Evolutionary conservation across 257 asterid species (phyloP).

Genomic region (Ligustrum vulgare): DNA sequence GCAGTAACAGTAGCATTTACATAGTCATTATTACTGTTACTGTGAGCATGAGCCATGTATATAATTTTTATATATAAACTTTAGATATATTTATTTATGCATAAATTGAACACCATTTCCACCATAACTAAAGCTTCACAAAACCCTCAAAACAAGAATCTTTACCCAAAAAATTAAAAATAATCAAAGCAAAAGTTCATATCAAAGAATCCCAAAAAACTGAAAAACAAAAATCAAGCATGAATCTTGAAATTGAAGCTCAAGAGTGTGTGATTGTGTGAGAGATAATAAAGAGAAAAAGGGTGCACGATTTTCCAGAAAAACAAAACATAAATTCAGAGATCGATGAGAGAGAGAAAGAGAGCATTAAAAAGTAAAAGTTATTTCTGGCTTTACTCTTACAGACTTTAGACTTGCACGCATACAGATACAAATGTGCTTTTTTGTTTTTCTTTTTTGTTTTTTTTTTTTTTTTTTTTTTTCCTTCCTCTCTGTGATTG

Average conservation of each 20-base stretch:
- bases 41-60: slow-evolving; percentile 79
- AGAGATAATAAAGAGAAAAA: slow-evolving; percentile 21
- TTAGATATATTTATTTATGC: slow-evolving; percentile 14
- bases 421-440: slow-evolving; percentile 42
- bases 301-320: slow-evolving; percentile 52
- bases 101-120: slow-evolving; percentile 27
- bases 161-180: slow-evolving; percentile 10
- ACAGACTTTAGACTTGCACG: background rate
- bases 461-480: background rate
- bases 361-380: slow-evolving; percentile 58
- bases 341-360: slow-evolving; percentile 11
- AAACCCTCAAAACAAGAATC: slow-evolving; percentile 31
- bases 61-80: background rate
- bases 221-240: background rate
- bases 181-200: slow-evolving; percentile 3
- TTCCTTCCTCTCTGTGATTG: background rate
- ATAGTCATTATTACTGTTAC: slow-evolving; percentile 33
- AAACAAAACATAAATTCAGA: slow-evolving; percentile 29
- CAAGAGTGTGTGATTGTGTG: background rate
- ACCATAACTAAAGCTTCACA: slow-evolving; percentile 19
- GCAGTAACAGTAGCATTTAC: slow-evolving; percentile 25
- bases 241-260: slow-evolving; percentile 1
- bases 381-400: slow-evolving; percentile 38
- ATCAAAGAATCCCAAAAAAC: background rate
- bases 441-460: slow-evolving; percentile 16